Evolutionary conservation across 768 basidiomycete species (phyloP).

Genomic region (Cystoderma amianthinum): DNA sequence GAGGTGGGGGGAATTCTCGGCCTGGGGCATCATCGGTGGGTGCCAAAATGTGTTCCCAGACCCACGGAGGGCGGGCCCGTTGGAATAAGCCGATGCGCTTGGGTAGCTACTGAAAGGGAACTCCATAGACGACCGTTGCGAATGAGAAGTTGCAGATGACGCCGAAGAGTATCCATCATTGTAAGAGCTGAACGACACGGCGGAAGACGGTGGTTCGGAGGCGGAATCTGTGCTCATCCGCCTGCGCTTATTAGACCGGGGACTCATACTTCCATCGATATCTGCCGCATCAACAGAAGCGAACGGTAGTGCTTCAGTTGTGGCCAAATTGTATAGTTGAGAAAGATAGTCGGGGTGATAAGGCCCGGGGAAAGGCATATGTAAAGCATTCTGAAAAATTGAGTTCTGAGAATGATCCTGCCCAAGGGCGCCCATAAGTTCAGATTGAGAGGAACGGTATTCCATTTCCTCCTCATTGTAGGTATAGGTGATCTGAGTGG

Average conservation of each 20-base stretch:
- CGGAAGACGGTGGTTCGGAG: constrained; percentile 51
- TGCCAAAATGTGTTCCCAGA: constrained; percentile 71
- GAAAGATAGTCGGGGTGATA: constrained; percentile 69
- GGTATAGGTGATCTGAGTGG: constrained; percentile 50
- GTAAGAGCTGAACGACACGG: constrained; percentile 57
- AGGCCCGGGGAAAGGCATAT: constrained; percentile 55
- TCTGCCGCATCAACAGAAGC: constrained; percentile 39
- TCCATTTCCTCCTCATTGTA: constrained; percentile 34
- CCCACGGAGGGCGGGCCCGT: constrained; percentile 45
- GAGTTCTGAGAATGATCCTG: constrained; percentile 17
- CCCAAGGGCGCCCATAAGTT: constrained; percentile 40
- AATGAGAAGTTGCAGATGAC: constrained; percentile 49
- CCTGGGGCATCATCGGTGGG: constrained; percentile 62
- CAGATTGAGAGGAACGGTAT: constrained; percentile 40
- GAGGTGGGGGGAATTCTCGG: constrained; percentile 44
- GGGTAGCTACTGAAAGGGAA: constrained; percentile 53
- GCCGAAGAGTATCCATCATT: constrained; percentile 54
- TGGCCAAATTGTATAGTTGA: constrained; percentile 37
- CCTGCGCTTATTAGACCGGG: constrained; percentile 57
- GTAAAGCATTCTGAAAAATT: constrained; percentile 25
- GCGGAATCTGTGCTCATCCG: constrained; percentile 61
- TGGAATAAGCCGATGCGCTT: constrained; percentile 22
- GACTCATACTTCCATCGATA: constrained; percentile 31
- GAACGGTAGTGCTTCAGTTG: constrained; percentile 48
- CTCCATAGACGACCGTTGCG: constrained; percentile 62